Evolutionary conservation across 225 moss, liverwort and hornwort species (phyloP), one percentile per base, ranked within the genome.

Genomic region (Sphagnum tenellum): DNA sequence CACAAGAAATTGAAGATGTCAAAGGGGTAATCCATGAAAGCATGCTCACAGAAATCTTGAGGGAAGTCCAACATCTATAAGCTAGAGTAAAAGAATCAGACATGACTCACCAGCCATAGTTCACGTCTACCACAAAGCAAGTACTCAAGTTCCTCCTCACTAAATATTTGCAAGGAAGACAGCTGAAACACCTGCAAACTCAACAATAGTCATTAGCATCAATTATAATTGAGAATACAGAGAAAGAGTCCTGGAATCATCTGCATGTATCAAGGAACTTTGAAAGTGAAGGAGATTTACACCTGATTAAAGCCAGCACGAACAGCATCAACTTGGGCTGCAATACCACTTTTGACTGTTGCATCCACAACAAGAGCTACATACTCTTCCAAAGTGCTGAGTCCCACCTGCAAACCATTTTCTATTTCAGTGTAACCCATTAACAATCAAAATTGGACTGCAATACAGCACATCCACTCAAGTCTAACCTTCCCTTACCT

Each of bases 271-370:
- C 29, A 29, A 44, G 12, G 14, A 62, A 13, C 79, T 56, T 60
- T 29, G 29, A 29, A 29, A 29, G 29, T 29, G 29, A 29, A 29
- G 29, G 29, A 29, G 29, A 29, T 29, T 29, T 29, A 29, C 29
- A 85, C 85, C 88, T 98, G 93, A 73, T 98, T 92, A 51, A 98
- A 98, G 45, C 98, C 98, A 45, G 81, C 71, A 51, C 93, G 89
- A 55, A 93, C 90, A 12, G 90, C 87, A 64, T 98, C 93, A 57
- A 93, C 68, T 67, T 98, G 98, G 51, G 87, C 63, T 69, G 73
- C 51, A 68, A 93, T 87, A 14, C 98, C 98, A 47, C 64, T 75
- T 70, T 89, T 98, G 47, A 93, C 89, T 49, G 98, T 90, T 68
- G 89, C 85, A 70, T 93, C 90, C 50, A 98, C 90, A 61, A 93